These are phyloP conservation scores for Wickerhamiella allomyrinae DNA, from an alignment of 805 yeast species.

Conservation along the genomic window DNA sequence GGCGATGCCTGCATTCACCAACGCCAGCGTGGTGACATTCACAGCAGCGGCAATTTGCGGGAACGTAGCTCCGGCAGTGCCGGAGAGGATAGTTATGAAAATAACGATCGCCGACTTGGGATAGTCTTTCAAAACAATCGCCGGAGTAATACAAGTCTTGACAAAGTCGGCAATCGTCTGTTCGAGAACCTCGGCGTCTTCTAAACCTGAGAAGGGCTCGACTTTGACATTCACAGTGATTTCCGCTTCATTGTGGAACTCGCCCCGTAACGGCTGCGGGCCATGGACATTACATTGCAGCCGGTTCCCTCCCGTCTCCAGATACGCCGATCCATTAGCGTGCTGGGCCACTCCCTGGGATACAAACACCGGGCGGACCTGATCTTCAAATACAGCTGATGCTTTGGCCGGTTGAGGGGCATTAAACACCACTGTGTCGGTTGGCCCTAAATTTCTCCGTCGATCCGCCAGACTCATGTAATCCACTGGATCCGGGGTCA, in stretches of 20 bases:
- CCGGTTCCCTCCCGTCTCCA: conserved; percentile 49
- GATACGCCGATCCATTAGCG: conserved; percentile 70
- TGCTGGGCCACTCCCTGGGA: conserved; percentile 53
- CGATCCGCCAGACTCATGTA: conserved; percentile 39
- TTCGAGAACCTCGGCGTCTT: conserved; percentile 22
- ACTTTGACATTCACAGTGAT: conserved; percentile 47
- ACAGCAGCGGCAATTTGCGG: conserved; percentile 36
- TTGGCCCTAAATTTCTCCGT: conserved; percentile 77
- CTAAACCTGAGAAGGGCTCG: conserved; percentile 35
- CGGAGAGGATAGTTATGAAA: conserved; percentile 49
- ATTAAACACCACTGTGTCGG: conserved; percentile 41
- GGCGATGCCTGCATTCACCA: conserved; percentile 77
- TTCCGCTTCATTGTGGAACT: conserved; percentile 52
- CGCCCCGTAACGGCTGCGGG: conserved; percentile 71
- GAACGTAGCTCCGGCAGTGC: conserved; percentile 24
- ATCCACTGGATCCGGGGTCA: too few species aligned
- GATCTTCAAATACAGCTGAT: conserved; percentile 14
- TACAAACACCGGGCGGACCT: conserved; percentile 34
- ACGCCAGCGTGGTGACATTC: conserved; percentile 56
- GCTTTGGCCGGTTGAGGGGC: conserved; percentile 23
- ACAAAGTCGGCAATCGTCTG: conserved; percentile 37
- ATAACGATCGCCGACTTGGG: conserved; percentile 85
- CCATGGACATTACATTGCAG: conserved; percentile 68
- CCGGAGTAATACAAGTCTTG: conserved; percentile 37
- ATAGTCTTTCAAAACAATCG: conserved; percentile 51